Evolutionary conservation across 2,329 filamentous ascomycete genomes (phyloP), one percentile per base, ranked within the genome.

Genomic region (Fusarium sp.): DNA sequence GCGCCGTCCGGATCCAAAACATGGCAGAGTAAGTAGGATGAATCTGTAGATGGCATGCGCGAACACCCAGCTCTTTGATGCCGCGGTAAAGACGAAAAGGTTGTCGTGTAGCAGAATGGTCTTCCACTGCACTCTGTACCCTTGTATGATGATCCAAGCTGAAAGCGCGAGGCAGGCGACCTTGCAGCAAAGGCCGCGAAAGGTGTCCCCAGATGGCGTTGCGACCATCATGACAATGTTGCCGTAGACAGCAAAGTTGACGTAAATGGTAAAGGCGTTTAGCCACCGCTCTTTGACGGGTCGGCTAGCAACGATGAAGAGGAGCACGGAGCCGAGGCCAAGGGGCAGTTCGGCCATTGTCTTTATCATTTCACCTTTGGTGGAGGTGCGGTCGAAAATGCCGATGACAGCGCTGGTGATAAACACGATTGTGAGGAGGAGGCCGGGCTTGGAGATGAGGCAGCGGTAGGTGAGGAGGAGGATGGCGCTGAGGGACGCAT

Each of bases 161-260:
- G 51, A 54, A 4, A 54, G 44, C 14, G 32, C 26, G 6, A 54
- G 7, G 3, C 51, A 49, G 6, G 51, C 44, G 2, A 10, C 15
- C 14, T 54, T 54, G 32, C 51, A 54, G 20, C 51, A 20, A 2
- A 39, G 24, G 2, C 51, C 51, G 4, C 51, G 43, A n/a, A 54
- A 54, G 2, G 20, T 49, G 1, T 26, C 23, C 6, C 51, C 51
- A 14, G 24, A 54, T 11, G 51, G 51, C 1, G 51, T 54, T 19
- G 32, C 51, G 19, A 54, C 17, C 51, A 54, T 54, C 51, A 54
- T 54, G 12, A 39, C 14, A 14, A 54, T 54, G 8, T 54, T 54
- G 24, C 51, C 51, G 6, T 54, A 54, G 12, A 54, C 51, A 0
- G 51, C 51, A 7, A 39, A 49, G 20, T 54, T 54, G 15, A 54